A percentile compares a stretch with the other conserved stretches of the same genome.
These are phyloP conservation scores for Ceratobasidium papillatum DNA, from an alignment of 1,284 basidiomycete species.

Conservation along the genomic window DNA sequence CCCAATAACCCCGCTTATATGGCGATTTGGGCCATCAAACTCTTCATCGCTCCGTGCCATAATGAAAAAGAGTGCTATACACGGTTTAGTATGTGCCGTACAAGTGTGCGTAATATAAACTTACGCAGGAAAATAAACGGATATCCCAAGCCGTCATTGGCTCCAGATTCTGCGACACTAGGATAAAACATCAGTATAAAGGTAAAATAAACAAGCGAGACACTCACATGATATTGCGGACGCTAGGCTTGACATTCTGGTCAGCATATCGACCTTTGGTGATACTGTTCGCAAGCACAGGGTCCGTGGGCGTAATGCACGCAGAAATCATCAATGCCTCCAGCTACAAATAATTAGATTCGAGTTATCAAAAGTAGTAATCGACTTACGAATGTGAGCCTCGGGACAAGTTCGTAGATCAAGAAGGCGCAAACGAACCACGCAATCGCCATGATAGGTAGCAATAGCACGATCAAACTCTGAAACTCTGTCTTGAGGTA, in stretches of 20 bases:
- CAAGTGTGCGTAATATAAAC: not conserved
- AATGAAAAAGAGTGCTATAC: constrained; percentile 14
- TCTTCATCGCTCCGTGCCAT: constrained; percentile 33
- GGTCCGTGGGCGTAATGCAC: constrained; percentile 39
- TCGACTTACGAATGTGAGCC: constrained; percentile 35
- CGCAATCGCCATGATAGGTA: constrained; percentile 35
- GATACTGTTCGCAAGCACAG: constrained; percentile 31
- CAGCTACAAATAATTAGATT: not conserved
- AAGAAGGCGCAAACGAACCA: constrained; percentile 36
- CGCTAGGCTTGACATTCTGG: constrained; percentile 1
- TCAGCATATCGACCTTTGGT: constrained; percentile 30
- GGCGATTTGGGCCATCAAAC: constrained; percentile 20
- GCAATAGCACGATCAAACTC: constrained; percentile 20
- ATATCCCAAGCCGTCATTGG: constrained; percentile 30
- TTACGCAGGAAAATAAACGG: constrained; percentile 34
- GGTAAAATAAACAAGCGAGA: not conserved
- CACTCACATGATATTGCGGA: constrained; percentile 32
- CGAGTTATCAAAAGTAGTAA: not conserved
- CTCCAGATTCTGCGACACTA: constrained; percentile 34
- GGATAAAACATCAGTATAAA: not conserved
- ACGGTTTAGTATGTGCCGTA: not conserved
- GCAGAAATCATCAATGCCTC: constrained; percentile 29
- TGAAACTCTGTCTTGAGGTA: constrained; percentile 40
- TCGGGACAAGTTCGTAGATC: constrained; percentile 32
- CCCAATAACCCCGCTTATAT: constrained; percentile 17